These are phyloP conservation scores for Curvularia eragrostidis DNA, from an alignment of 2,329 filamentous ascomycete species.

Conservation along the genomic window DNA sequence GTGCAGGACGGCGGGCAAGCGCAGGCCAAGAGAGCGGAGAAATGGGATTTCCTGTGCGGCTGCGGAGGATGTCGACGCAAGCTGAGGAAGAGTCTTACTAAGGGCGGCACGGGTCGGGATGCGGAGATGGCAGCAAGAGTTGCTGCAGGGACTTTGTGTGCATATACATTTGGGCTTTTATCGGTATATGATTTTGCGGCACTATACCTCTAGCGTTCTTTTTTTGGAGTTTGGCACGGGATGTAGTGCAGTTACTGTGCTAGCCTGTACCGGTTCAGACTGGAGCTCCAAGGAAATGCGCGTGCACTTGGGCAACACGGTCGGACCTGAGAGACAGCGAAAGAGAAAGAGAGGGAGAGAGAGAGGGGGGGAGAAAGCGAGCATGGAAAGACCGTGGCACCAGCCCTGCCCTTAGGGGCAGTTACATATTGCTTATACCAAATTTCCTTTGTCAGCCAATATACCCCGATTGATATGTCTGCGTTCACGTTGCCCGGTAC, in stretches of 20 bases:
- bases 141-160: constrained; percentile 27
- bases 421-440: constrained; percentile 37
- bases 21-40: constrained; percentile 51
- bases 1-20: constrained; percentile 53
- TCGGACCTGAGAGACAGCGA: constrained; percentile 9
- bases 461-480: constrained; percentile 1
- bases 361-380: neutral
- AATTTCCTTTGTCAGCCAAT: constrained; percentile 34
- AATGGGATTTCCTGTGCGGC: constrained; percentile 56
- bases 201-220: constrained; percentile 29
- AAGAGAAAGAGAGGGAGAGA: neutral
- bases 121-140: constrained; percentile 13
- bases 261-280: constrained; percentile 7
- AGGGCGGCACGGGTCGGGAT: constrained; percentile 5
- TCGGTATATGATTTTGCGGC: constrained; percentile 30
- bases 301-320: constrained; percentile 5
- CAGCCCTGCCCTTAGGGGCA: constrained; percentile 13
- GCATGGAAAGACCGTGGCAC: neutral
- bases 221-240: constrained; percentile 17
- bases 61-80: constrained; percentile 58
- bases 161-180: constrained; percentile 26
- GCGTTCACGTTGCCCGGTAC: neutral
- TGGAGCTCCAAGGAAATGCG: constrained; percentile 1
- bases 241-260: constrained; percentile 20
- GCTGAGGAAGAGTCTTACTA: constrained; percentile 67